Percentiles rank a stretch among this genome's conserved stretches.
These are phyloP conservation scores for Penicillium italicum DNA, from an alignment of 2,329 filamentous ascomycete genomes.

Conservation along the genomic window DNA sequence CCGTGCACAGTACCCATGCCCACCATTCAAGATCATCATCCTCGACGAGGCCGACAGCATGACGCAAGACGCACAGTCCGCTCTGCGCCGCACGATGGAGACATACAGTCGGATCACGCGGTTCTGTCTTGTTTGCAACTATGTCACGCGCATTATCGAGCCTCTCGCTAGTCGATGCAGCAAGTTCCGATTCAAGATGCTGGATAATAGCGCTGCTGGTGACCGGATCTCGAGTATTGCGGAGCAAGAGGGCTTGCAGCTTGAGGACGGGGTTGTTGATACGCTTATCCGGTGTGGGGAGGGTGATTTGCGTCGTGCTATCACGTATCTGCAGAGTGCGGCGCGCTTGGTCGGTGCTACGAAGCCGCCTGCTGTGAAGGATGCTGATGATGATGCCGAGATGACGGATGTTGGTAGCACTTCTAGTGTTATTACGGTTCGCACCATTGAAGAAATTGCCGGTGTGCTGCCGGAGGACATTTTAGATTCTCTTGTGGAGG, in stretches of 20 bases:
- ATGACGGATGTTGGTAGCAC: slow-evolving; percentile 58
- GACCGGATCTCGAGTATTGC: slow-evolving; percentile 80
- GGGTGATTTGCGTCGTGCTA: slow-evolving; percentile 91
- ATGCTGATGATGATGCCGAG: slow-evolving; percentile 55
- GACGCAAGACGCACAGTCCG: slow-evolving; percentile 96
- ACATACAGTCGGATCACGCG: slow-evolving; percentile 94
- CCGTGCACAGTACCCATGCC: slow-evolving; percentile 74
- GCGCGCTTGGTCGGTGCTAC: slow-evolving; percentile 75
- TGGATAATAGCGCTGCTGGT: slow-evolving; percentile 81
- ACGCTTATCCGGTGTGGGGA: slow-evolving; percentile 83
- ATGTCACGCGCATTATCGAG: slow-evolving; percentile 96
- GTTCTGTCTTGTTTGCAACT: slow-evolving; percentile 98
- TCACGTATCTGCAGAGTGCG: slow-evolving; percentile 94
- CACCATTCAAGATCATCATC: slow-evolving; percentile 98
- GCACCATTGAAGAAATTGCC: slow-evolving; percentile 88
- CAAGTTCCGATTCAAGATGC: slow-evolving; percentile 96
- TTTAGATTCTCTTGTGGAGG: slow-evolving; percentile 65
- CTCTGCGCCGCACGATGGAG: slow-evolving; percentile 94
- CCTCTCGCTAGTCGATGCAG: slow-evolving; percentile 88
- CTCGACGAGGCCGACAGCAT: slow-evolving; percentile 98
- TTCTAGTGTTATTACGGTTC: slow-evolving; percentile 62
- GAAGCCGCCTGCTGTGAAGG: slow-evolving; percentile 41
- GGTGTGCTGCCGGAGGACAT: slow-evolving; percentile 81
- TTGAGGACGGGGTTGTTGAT: slow-evolving; percentile 77
- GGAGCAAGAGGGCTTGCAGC: slow-evolving; percentile 66